These are phyloP conservation scores for Penicillium mononematosum DNA, from an alignment of 495 filamentous ascomycete species.

Conservation along the genomic window DNA sequence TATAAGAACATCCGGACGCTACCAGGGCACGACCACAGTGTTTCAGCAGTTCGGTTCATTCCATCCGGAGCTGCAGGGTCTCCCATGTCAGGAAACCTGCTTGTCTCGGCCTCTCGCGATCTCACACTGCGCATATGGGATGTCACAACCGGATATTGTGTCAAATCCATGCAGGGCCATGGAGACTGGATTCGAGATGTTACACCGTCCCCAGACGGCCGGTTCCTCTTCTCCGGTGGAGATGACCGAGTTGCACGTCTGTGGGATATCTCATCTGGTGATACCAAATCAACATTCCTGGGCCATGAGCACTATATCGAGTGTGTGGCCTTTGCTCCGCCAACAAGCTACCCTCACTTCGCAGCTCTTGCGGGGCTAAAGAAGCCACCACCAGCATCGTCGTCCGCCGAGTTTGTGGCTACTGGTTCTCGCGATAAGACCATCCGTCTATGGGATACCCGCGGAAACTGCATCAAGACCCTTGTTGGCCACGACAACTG, in stretches of 20 bases:
- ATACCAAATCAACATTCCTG: conserved; percentile 75
- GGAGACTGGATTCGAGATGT: conserved; percentile 93
- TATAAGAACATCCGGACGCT: conserved; percentile 96
- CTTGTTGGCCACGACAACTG: conserved; percentile 94
- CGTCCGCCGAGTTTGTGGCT: conserved; percentile 83
- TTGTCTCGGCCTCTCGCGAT: conserved; percentile 82
- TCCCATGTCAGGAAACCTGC: conserved; percentile 59
- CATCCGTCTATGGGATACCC: conserved; percentile 85
- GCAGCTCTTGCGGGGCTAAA: conserved; percentile 80
- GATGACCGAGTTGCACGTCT: conserved; percentile 79
- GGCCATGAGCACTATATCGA: conserved; percentile 90
- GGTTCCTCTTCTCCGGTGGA: conserved; percentile 80
- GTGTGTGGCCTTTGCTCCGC: conserved; percentile 85
- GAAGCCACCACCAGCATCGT: conserved; percentile 66
- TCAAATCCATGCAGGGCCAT: conserved; percentile 57
- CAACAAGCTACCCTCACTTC: conserved; percentile 72
- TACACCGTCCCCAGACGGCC: conserved; percentile 79
- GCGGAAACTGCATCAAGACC: conserved; percentile 84
- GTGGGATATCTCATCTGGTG: conserved; percentile 72
- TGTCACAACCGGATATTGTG: conserved; percentile 85
- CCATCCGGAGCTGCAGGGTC: conserved; percentile 66
- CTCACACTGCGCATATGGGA: conserved; percentile 89
- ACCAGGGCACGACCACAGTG: conserved; percentile 89
- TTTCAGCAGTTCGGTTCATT: conserved; percentile 87
- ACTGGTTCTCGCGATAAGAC: conserved; percentile 90